Conservation (phyloP, 2,329 filamentous ascomycete genomes). For the Fusarium tupiense region DNA sequence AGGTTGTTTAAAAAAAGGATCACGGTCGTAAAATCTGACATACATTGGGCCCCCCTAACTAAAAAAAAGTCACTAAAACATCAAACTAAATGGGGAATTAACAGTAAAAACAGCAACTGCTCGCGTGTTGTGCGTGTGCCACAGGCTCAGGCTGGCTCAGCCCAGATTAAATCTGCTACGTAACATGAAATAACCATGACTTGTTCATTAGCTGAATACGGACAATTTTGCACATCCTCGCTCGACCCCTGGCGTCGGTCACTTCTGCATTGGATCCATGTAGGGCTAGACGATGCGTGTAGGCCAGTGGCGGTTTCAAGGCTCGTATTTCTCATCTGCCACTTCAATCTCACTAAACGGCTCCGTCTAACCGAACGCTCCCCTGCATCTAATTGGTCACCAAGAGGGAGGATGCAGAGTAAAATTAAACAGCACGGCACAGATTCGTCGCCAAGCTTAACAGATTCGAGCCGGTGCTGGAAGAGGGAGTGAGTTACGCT, state of each 20-base stretch:
- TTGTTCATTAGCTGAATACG: slow-evolving; percentile 7
- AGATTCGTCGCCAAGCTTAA: neutral
- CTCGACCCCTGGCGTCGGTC: neutral
- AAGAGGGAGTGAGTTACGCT: neutral
- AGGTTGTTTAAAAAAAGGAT: neutral
- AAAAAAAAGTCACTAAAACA: neutral
- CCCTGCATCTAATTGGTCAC: neutral
- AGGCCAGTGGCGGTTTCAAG: slow-evolving; percentile 23
- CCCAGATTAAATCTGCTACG: slow-evolving; percentile 11
- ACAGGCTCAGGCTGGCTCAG: neutral
- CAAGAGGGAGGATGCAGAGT: neutral
- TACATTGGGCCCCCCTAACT: neutral
- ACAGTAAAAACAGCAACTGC: slow-evolving; percentile 38
- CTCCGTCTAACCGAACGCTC: slow-evolving; percentile 17
- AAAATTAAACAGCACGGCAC: neutral
- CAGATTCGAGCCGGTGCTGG: neutral
- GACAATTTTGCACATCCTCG: neutral
- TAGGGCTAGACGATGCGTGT: slow-evolving; percentile 10
- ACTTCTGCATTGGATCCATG: slow-evolving; percentile 5
- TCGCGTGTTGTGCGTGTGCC: slow-evolving; percentile 34
- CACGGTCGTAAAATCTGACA: neutral
- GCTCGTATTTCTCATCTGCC: slow-evolving; percentile 17
- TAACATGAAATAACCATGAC: slow-evolving; percentile 6
- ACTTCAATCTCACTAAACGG: neutral
- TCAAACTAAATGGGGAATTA: neutral